phyloP scores from a whole-genome alignment of 768 basidiomycete genomes.

The Gymnopilus dilepis region DNA sequence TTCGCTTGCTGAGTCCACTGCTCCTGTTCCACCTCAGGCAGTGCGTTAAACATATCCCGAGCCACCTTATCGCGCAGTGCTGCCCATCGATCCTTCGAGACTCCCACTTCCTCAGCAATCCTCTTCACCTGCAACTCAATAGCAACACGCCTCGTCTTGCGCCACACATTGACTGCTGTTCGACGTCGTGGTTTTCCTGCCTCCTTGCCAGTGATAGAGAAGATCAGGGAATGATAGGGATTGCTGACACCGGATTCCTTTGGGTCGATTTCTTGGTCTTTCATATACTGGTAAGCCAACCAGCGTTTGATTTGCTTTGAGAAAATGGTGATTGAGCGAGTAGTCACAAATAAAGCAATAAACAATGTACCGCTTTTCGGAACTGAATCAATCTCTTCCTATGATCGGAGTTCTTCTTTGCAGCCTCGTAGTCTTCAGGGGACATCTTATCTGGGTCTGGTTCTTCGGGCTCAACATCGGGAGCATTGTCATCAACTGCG shows the following conservation, averaged over 20 bases:
- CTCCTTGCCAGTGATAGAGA: not conserved
- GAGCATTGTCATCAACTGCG: constrained; percentile 13
- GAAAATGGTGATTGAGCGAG: not conserved
- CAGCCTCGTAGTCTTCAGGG: not conserved
- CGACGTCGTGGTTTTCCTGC: not conserved
- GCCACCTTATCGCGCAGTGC: not conserved
- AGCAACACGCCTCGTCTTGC: not conserved
- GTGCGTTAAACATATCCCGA: not conserved
- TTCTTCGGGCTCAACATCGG: constrained; percentile 6
- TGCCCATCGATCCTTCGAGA: not conserved
- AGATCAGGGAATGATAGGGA: not conserved
- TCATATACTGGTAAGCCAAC: constrained; percentile 21
- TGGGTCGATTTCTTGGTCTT: constrained; percentile 17
- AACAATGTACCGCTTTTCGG: constrained; percentile 7
- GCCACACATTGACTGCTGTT: not conserved
- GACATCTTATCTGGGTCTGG: not conserved
- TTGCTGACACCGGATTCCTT: constrained; percentile 4
- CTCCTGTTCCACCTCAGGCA: not conserved
- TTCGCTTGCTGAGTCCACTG: not conserved
- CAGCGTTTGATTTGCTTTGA: constrained; percentile 22
- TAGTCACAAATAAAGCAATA: not conserved
- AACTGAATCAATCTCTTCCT: not conserved
- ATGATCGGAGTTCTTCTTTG: not conserved
- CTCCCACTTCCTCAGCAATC: not conserved
- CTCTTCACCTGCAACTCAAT: not conserved